Evolutionary conservation across 495 filamentous ascomycete genomes (phyloP).

Genomic region (Neurospora tetrasperma): DNA sequence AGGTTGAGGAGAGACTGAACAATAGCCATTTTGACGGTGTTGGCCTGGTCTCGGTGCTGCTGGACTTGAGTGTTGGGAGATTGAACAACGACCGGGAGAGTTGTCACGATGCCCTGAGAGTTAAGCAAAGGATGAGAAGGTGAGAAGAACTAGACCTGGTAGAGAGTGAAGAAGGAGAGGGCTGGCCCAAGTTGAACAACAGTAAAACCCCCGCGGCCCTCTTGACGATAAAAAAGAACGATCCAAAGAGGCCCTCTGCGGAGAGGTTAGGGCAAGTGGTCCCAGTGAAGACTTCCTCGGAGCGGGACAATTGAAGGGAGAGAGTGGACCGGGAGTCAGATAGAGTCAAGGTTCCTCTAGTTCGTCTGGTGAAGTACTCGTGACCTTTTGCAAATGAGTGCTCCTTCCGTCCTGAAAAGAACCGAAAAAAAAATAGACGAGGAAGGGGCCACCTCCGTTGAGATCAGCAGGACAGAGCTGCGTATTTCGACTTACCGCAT

Average conservation of each 20-base stretch:
- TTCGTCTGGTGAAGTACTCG: background rate
- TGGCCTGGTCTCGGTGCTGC: background rate
- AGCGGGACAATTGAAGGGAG: background rate
- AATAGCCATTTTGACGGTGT: slow-evolving; percentile 32
- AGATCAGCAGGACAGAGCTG: background rate
- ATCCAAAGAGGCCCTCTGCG: too few species aligned
- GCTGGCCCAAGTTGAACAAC: background rate
- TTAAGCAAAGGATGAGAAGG: too few species aligned
- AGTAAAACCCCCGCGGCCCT: background rate
- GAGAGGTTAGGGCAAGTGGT: too few species aligned
- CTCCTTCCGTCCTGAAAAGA: background rate
- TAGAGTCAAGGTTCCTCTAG: background rate
- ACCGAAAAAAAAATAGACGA: background rate
- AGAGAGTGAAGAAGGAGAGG: too few species aligned
- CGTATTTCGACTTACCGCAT: background rate
- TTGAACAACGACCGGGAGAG: background rate
- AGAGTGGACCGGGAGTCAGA: background rate
- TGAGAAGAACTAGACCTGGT: too few species aligned
- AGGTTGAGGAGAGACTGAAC: slow-evolving; percentile 40
- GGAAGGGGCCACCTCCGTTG: background rate
- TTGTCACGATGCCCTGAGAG: background rate
- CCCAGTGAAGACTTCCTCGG: too few species aligned
- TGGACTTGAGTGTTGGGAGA: background rate
- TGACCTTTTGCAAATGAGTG: background rate
- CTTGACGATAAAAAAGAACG: background rate